Evolutionary conservation across 225 moss, liverwort and hornwort genomes (phyloP).

Genomic region (Ulota crispa): DNA sequence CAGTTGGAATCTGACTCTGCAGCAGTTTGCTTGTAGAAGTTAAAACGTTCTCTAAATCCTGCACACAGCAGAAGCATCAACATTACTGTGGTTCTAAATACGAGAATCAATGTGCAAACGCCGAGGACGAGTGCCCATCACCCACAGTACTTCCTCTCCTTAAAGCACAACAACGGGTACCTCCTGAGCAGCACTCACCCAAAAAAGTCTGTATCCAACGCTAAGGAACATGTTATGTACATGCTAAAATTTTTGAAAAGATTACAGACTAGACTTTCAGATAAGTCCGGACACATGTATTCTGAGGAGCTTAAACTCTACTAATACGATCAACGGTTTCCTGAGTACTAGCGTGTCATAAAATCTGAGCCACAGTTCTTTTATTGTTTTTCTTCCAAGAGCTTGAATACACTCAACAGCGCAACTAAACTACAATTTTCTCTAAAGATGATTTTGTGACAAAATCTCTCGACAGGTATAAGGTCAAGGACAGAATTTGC

Average conservation of each 20-base stretch:
- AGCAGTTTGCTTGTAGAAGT: slow-evolving; percentile 37
- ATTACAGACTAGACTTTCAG: background rate
- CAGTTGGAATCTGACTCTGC: slow-evolving; percentile 45
- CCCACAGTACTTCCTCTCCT: background rate
- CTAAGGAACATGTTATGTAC: background rate
- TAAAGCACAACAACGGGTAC: background rate
- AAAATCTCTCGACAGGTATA: background rate
- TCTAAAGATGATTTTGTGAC: background rate
- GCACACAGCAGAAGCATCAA: slow-evolving; percentile 21
- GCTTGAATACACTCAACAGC: background rate
- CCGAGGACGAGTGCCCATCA: background rate
- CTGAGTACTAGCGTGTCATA: background rate
- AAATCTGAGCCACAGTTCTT: background rate
- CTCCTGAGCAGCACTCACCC: background rate
- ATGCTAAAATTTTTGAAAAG: background rate
- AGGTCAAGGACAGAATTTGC: background rate
- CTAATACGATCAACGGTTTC: background rate
- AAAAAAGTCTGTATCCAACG: background rate
- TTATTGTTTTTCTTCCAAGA: background rate
- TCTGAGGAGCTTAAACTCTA: slow-evolving; percentile 16
- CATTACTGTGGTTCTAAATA: background rate
- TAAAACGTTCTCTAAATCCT: slow-evolving; percentile 44
- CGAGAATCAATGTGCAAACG: slow-evolving; percentile 7
- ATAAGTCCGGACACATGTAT: background rate
- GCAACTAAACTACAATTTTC: background rate